A percentile compares a stretch with the other conserved stretches of the same genome.
These are phyloP conservation scores for Pythium utonaiense DNA, from an alignment of 352 stramenopile species.

Conservation along the genomic window DNA sequence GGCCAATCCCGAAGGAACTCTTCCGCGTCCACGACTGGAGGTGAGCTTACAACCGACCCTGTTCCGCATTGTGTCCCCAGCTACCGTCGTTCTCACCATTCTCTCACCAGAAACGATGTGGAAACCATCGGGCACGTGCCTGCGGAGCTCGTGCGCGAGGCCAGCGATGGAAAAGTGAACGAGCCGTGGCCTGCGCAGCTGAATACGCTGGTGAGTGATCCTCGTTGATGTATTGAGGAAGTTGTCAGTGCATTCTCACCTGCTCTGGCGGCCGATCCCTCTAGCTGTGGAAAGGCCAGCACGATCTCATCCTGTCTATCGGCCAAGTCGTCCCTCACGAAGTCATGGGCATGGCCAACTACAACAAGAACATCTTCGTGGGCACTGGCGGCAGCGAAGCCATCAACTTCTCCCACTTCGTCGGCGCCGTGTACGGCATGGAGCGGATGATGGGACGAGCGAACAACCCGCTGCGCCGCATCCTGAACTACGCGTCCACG, in stretches of 20 bases:
- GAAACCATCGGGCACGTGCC: conserved; percentile 95
- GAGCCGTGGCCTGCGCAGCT: conserved; percentile 95
- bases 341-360: conserved; percentile 99
- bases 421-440: conserved; percentile 97
- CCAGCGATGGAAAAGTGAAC: conserved; percentile 94
- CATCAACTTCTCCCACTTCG: conserved; percentile 98
- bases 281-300: conserved; percentile 88
- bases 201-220: conserved; percentile 88
- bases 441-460: conserved; percentile 97
- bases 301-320: conserved; percentile 94
- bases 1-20: conserved; percentile 76
- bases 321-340: conserved; percentile 97
- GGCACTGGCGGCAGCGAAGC: conserved; percentile 91
- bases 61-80: no score
- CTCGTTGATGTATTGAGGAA: no score
- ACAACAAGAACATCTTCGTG: conserved; percentile 99
- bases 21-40: conserved; percentile 96
- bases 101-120: conserved; percentile 88
- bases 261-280: no score
- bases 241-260: no score
- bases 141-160: conserved; percentile 87
- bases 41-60: conserved; percentile 28
- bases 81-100: no score
- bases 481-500: conserved; percentile 95
- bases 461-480: conserved; percentile 93